A percentile compares a stretch with the other conserved stretches of the same genome.
Conservation (phyloP, 768 basidiomycete genomes). For the Suillus lakei region DNA sequence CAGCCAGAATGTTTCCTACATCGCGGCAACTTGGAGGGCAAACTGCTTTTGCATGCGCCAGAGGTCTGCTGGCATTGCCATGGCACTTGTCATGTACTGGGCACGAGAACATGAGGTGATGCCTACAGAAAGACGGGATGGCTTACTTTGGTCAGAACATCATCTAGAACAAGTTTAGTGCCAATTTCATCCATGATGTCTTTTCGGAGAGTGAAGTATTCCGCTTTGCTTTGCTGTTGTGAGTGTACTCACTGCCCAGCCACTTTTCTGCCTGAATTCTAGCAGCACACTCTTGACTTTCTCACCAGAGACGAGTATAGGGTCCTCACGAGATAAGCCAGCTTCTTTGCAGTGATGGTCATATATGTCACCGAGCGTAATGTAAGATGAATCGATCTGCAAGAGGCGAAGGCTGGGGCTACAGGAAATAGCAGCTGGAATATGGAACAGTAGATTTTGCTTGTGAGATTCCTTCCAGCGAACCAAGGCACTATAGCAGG, state of each 20-base stretch:
- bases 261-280: conserved; percentile 55
- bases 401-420: conserved; percentile 84
- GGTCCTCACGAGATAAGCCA: conserved; percentile 85
- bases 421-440: conserved; percentile 86
- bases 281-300: conserved; percentile 74
- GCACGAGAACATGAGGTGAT: conserved; percentile 3
- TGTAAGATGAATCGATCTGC: conserved; percentile 90
- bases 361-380: conserved; percentile 91
- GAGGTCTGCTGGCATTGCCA: conserved; percentile 81
- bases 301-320: conserved; percentile 83
- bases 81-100: conserved; percentile 90
- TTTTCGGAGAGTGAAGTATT: conserved; percentile 74
- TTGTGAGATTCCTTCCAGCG: conserved; percentile 94
- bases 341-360: conserved; percentile 82
- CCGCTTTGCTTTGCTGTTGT: conserved; percentile 59
- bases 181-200: conserved; percentile 90
- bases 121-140: not conserved
- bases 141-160: conserved; percentile 80
- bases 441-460: conserved; percentile 88
- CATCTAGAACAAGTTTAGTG: conserved; percentile 88
- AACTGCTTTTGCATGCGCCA: conserved; percentile 99
- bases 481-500: conserved; percentile 65
- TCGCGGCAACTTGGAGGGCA: conserved; percentile 86
- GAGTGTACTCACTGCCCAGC: conserved; percentile 41
- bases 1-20: no score